phyloP scores from a whole-genome alignment of 2,329 filamentous ascomycete species.

The Fusarium austroafricanum region DNA sequence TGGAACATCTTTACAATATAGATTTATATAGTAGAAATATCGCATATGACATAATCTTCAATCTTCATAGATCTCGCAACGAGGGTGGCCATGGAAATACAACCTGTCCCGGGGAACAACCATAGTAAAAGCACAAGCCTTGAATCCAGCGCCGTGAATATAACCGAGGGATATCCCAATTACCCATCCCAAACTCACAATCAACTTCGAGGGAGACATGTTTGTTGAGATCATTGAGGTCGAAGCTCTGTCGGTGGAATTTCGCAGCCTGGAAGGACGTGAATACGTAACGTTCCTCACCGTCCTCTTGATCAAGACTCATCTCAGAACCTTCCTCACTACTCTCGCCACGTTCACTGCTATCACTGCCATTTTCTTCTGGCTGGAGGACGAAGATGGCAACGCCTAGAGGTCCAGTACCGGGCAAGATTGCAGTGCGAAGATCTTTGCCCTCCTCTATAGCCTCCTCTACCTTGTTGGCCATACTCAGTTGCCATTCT shows the following conservation, averaged over 20 bases:
- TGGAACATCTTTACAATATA: too few species aligned
- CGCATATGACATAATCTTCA: too few species aligned
- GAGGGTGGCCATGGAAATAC: not conserved
- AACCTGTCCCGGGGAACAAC: accelerated
- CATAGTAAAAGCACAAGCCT: not conserved
- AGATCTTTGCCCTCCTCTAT: not conserved
- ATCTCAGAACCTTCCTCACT: too few species aligned
- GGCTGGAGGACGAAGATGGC: not conserved
- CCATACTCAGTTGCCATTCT: not conserved
- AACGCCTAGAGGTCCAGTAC: not conserved
- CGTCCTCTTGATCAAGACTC: too few species aligned
- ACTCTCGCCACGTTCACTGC: too few species aligned
- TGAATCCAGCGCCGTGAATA: not conserved
- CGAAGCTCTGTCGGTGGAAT: not conserved
- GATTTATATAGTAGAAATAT: too few species aligned
- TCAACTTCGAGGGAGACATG: not conserved
- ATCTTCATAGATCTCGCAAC: accelerated
- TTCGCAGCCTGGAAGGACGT: not conserved
- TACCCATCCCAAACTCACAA: not conserved
- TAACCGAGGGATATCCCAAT: not conserved
- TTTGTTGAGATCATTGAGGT: not conserved
- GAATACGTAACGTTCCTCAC: not conserved
- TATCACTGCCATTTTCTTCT: too few species aligned
- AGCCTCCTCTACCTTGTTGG: not conserved
- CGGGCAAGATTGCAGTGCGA: not conserved